phyloP scores from a whole-genome alignment of 768 basidiomycete species.

The Suillus placidus region DNA sequence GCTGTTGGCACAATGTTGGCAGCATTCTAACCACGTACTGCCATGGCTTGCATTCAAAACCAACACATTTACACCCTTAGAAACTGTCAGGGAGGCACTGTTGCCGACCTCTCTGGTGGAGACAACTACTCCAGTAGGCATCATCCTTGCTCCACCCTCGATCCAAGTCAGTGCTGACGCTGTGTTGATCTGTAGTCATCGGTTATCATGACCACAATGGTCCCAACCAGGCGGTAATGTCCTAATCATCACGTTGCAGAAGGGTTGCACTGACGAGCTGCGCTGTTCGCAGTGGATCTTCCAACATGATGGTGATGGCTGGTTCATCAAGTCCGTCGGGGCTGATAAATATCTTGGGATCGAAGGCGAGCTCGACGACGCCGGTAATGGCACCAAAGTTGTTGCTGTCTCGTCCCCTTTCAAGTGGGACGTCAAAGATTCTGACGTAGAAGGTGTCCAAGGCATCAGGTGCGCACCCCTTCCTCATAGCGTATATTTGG shows the following conservation, averaged over 20 bases:
- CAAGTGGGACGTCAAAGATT: slow-evolving; percentile 52
- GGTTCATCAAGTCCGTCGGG: slow-evolving; percentile 45
- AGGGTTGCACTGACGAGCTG: not conserved
- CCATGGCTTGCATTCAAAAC: slow-evolving; percentile 32
- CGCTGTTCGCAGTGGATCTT: slow-evolving; percentile 47
- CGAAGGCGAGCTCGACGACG: slow-evolving; percentile 22
- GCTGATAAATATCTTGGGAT: slow-evolving; percentile 46
- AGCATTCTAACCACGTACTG: not conserved
- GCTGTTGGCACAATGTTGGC: too few species aligned
- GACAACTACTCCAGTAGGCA: slow-evolving; percentile 51
- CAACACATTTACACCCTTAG: slow-evolving; percentile 47
- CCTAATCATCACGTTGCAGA: not conserved
- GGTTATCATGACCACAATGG: slow-evolving; percentile 48
- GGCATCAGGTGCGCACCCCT: slow-evolving; percentile 44
- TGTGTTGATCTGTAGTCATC: slow-evolving; percentile 40
- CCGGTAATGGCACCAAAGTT: slow-evolving; percentile 43
- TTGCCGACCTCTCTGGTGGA: slow-evolving; percentile 55
- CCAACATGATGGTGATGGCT: slow-evolving; percentile 38
- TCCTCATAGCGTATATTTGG: not conserved
- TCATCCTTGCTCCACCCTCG: not conserved
- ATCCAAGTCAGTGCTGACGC: not conserved
- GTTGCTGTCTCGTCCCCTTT: slow-evolving; percentile 40
- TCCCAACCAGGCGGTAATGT: slow-evolving; percentile 51
- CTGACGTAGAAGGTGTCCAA: slow-evolving; percentile 41
- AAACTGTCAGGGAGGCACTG: slow-evolving; percentile 55